Base-by-base conservation (phyloP, 2,329 filamentous ascomycete species). In the Dothiorella sarmentorum region DNA sequence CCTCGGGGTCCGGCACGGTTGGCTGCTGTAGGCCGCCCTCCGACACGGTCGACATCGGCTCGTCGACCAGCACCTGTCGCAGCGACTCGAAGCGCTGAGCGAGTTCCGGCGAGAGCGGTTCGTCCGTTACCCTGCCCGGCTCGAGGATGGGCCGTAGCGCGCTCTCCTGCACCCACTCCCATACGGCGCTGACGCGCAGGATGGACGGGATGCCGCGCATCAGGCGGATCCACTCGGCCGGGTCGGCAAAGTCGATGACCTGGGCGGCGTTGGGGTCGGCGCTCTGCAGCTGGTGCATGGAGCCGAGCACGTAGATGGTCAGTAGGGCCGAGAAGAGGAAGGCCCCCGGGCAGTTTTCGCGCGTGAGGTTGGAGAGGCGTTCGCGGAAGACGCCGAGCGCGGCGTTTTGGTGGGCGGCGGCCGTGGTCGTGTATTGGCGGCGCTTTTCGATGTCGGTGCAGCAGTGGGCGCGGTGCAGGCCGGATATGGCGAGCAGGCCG, bases 401-500 rank as follows among this genome's bases (percentile, higher is more conserved):
- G 27, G 33, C 40, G 26, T 42, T 51, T 17, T 56, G 52, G 18
- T 56, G 52, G 2, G 52, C 38, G 17, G 52, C 26, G 4, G 52
- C 38, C 3, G 22, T 44, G 24, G 37, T 56, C 18, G 27, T 27
- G 26, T 59, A 59, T 1, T 13, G 56, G 1, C 40, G 37, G 24
- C 52, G 52, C 15, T 56, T 43, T 13, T 43, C 52, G 11, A 44
- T 37, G 27, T 43, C 26, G 18, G 45, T 35, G 18, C 44, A 59
- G 11, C 33, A 42, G 45, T 72, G 71, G 18, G 72, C 73, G 13
- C 77, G 62, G 56, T 80, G 77, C 18, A 79, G 66, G 7, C 77
- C 75, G 5, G 76, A 70, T 9, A 79, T 63, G 4, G 76, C 76
- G 4, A 79, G 67, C 10, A 78, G 66, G 27, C 71, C 72, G 59